A percentile compares a stretch with the other conserved stretches of the same genome.
These are phyloP conservation scores for Rhodotorula mucilaginosa DNA, from an alignment of 1,284 basidiomycete genomes.

Conservation along the genomic window DNA sequence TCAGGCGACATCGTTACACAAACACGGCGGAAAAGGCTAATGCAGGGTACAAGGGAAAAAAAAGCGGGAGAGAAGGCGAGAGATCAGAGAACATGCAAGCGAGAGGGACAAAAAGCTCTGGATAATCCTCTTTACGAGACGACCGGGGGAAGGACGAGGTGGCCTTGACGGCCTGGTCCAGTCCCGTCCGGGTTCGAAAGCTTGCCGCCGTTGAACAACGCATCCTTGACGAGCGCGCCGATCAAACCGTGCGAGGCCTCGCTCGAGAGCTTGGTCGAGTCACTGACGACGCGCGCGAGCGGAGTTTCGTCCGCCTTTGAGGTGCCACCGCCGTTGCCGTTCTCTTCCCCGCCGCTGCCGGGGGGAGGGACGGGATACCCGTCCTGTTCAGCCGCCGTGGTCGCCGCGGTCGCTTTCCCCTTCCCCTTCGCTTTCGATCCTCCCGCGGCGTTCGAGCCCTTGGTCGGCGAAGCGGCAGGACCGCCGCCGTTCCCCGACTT, in stretches of 20 bases:
- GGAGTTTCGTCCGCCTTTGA: constrained; percentile 27
- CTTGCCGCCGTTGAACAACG: constrained; percentile 36
- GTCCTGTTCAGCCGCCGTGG: background rate
- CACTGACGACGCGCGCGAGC: constrained; percentile 33
- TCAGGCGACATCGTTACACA: background rate
- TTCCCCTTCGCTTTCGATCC: constrained; percentile 4
- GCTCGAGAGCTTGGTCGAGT: constrained; percentile 34
- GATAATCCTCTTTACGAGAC: background rate
- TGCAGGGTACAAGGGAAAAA: background rate
- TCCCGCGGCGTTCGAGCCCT: background rate
- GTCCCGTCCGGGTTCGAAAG: constrained; percentile 7
- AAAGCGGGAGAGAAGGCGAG: background rate
- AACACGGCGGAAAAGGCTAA: background rate
- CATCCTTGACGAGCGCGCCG: constrained; percentile 39
- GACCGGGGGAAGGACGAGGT: constrained; percentile 30
- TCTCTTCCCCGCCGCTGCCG: background rate
- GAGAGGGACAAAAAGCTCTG: background rate
- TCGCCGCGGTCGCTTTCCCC: constrained; percentile 12
- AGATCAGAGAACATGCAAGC: background rate
- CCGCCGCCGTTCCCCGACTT: background rate
- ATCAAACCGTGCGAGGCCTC: constrained; percentile 36
- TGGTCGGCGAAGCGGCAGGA: background rate
- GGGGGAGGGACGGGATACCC: background rate
- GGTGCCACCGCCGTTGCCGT: background rate
- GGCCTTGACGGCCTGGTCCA: background rate